A percentile compares a stretch with the other conserved stretches of the same genome.
phyloP scores from a whole-genome alignment of 2,329 filamentous ascomycete genomes.

The Diaporthe sp. region DNA sequence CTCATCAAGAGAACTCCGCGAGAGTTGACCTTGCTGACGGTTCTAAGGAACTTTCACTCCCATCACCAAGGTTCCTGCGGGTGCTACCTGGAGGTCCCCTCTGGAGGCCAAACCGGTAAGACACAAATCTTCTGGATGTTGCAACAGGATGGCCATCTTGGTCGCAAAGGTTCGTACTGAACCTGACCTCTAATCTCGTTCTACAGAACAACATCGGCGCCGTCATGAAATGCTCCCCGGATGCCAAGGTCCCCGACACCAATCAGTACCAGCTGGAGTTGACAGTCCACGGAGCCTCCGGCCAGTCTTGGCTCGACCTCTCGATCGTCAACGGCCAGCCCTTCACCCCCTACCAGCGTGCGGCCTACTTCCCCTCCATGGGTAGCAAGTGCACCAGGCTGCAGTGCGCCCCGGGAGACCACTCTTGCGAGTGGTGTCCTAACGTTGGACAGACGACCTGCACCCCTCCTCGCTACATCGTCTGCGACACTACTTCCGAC shows the following conservation, averaged over 20 bases:
- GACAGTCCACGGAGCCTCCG: neutral
- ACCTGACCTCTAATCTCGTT: neutral
- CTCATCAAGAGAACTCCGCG: neutral
- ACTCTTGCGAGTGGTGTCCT: conserved; percentile 31
- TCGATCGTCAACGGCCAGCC: conserved; percentile 23
- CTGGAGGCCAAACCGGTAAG: neutral
- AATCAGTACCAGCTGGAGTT: conserved; percentile 26
- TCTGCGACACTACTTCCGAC: neutral
- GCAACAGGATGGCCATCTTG: neutral
- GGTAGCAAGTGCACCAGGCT: neutral
- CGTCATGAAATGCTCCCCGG: conserved; percentile 11
- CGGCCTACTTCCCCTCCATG: neutral
- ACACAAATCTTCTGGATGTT: fast-evolving
- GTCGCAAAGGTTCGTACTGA: too few species aligned
- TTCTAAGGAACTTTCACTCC: neutral
- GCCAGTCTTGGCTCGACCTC: conserved; percentile 27
- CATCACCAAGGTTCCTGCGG: neutral
- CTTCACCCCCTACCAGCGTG: conserved; percentile 12
- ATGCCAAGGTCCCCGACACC: neutral
- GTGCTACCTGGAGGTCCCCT: neutral
- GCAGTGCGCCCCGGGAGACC: conserved; percentile 4
- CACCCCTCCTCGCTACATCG: neutral
- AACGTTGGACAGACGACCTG: conserved; percentile 8
- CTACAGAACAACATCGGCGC: conserved; percentile 1
- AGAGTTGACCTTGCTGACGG: neutral